Base-by-base conservation (phyloP, 306 rosid species). In the Quercus alba region DNA sequence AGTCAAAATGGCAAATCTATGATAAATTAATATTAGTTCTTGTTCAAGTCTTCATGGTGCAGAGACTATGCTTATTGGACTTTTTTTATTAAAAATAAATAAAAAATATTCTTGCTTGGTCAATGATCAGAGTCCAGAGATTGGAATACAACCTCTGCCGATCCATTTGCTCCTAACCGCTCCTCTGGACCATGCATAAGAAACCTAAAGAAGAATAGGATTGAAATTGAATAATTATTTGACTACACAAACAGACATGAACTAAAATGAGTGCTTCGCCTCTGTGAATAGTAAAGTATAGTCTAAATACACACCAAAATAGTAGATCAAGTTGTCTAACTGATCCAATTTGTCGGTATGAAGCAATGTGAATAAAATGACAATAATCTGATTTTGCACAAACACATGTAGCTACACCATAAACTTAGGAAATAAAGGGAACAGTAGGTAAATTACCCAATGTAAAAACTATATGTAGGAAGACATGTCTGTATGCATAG, bases 161-260 rank as follows among this genome's bases (percentile, higher is more conserved):
- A 68, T 68, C 54, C 72, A 68, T 68, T 68, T 19, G 72, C 72
- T 68, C 72, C 72, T 35, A 35, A 68, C 6, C 72, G 51, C 72
- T 33, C 52, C 54, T n/a, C 72, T 35, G 72, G 72, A 19, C 35
- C 51, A 35, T 68, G 72, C 12, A 68, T 19, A 68, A 68, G 72
- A 68, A 68, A 68, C 72, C 72, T 68, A 38, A 33, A 33, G 46
- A 35, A 68, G 52, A 66, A 68, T 19, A 68, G 54, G 51, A 19
- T n/a, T 68, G 70, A 49, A 19, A 26, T 38, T 33, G 10, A 68
- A 35, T 33, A 35, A 64, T 19, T 20, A 68, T 35, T 68, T 68
- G 26, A 19, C 15, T 30, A 64, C 21, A 28, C 70, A 64, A 28
- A 31, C 69, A 1, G 70, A 17, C 70, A 64, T 19, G n/a, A 68